Evolutionary conservation across 352 stramenopile genomes (phyloP).

Genomic region (Globisporangium orthogonon): DNA sequence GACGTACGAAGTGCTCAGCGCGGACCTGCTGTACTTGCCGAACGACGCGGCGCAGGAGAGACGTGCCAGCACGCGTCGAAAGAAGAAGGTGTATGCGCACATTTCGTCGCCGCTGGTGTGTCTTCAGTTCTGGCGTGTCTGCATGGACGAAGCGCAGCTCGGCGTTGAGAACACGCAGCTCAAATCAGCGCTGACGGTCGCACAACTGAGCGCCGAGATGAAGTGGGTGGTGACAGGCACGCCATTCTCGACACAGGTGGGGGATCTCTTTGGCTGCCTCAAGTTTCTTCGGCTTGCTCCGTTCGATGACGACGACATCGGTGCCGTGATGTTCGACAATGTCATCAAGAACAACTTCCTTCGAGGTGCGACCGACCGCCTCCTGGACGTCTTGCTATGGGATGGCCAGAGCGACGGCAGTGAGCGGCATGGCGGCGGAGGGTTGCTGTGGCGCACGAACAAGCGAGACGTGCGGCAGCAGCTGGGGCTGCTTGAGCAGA

Average conservation of each 20-base stretch:
- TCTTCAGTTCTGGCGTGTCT: constrained; percentile 87
- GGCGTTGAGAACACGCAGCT: constrained; percentile 76
- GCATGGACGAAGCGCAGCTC: constrained; percentile 91
- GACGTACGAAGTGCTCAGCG: constrained; percentile 84
- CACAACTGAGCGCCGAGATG: constrained; percentile 48
- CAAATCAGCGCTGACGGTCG: constrained; percentile 76
- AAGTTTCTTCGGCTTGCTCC: constrained; percentile 56
- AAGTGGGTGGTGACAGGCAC: constrained; percentile 90
- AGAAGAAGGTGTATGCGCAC: constrained; percentile 75
- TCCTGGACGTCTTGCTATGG: constrained; percentile 49
- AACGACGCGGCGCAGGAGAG: constrained; percentile 28
- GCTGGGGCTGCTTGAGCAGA: constrained; percentile 51
- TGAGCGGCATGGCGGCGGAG: constrained; percentile 14
- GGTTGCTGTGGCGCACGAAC: constrained; percentile 68
- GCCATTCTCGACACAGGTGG: constrained; percentile 72
- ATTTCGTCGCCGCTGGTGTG: constrained; percentile 83
- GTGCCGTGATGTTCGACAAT: constrained; percentile 28
- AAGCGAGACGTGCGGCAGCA: constrained; percentile 73
- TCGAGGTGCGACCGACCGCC: constrained; percentile 29
- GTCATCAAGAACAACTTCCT: constrained; percentile 28
- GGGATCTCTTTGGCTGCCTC: constrained; percentile 85
- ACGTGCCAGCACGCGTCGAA: constrained; percentile 49
- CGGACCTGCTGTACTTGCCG: constrained; percentile 76
- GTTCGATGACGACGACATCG: constrained; percentile 26
- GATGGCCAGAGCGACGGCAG: constrained; percentile 10